Percentiles rank a stretch among this genome's conserved stretches.
These are phyloP conservation scores for Nicotiana noctiflora DNA, from an alignment of 257 asterid species.

Conservation along the genomic window DNA sequence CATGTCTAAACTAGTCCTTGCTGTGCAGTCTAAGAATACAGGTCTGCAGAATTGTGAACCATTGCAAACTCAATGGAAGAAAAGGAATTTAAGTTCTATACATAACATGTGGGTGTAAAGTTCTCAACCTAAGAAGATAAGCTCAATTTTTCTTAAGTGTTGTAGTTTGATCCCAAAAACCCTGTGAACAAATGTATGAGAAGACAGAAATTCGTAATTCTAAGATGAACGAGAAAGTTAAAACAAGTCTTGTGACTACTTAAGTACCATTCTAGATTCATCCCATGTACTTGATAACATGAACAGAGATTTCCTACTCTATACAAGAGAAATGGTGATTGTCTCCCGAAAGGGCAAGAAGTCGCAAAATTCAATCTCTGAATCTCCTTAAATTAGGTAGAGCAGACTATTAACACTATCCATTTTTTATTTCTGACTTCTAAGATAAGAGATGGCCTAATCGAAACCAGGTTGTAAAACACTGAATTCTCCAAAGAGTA, in stretches of 20 bases:
- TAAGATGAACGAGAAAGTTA: neutral
- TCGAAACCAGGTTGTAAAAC: neutral
- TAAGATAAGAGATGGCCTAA: neutral
- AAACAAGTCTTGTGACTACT: neutral
- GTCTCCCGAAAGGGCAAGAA: neutral
- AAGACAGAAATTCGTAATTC: neutral
- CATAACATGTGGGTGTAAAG: neutral
- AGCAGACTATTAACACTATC: neutral
- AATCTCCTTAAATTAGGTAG: neutral
- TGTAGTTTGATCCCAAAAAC: neutral
- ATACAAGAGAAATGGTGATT: neutral
- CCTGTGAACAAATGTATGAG: neutral
- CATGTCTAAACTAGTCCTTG: slow-evolving; percentile 91
- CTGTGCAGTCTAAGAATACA: slow-evolving; percentile 77
- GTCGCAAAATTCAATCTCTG: neutral
- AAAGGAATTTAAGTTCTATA: neutral
- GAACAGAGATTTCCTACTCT: neutral
- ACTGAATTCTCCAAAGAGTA: neutral
- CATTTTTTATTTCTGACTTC: neutral
- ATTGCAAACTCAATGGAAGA: neutral
- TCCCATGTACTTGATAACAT: neutral
- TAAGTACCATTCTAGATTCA: neutral
- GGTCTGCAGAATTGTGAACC: slow-evolving; percentile 51
- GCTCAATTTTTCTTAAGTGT: neutral
- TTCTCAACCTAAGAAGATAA: neutral